A percentile compares a stretch with the other conserved stretches of the same genome.
These are phyloP conservation scores for Coffea eugenioides DNA, from an alignment of 257 asterid species.

Conservation along the genomic window DNA sequence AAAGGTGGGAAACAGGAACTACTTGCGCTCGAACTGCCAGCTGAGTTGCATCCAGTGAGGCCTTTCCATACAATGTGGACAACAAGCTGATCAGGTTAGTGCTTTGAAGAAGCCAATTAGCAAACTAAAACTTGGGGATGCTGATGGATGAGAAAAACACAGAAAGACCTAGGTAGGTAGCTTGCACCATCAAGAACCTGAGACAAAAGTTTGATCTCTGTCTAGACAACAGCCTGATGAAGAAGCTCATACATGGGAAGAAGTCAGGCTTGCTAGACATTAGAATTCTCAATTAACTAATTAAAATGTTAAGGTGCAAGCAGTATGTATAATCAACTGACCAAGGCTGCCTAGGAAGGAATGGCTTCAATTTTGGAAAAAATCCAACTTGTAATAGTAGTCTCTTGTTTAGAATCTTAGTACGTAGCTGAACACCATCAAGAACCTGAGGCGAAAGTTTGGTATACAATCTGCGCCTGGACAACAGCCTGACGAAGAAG, in stretches of 20 bases:
- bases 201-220: not conserved
- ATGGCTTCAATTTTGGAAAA: not conserved
- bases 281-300: not conserved
- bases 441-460: not conserved
- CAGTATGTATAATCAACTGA: not conserved
- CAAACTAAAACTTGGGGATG: not conserved
- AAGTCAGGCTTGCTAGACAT: not conserved
- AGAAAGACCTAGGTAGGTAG: not conserved
- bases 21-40: constrained; percentile 9
- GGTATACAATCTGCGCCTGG: too few relatives aligned
- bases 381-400: not conserved
- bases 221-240: not conserved
- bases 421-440: not conserved
- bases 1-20: not conserved
- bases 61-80: constrained; percentile 11
- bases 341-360: not conserved
- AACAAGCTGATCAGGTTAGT: constrained; percentile 6
- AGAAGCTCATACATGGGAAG: not conserved
- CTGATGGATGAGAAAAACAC: not conserved
- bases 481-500: not conserved
- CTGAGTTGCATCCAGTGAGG: constrained; percentile 12
- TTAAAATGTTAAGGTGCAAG: not conserved
- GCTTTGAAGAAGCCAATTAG: not conserved
- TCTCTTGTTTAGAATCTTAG: not conserved
- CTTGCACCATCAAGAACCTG: not conserved